Percentiles rank a stretch among this genome's conserved stretches.
phyloP scores from a whole-genome alignment of 108 stramenopile genomes.

The Cyclotella atomus region DNA sequence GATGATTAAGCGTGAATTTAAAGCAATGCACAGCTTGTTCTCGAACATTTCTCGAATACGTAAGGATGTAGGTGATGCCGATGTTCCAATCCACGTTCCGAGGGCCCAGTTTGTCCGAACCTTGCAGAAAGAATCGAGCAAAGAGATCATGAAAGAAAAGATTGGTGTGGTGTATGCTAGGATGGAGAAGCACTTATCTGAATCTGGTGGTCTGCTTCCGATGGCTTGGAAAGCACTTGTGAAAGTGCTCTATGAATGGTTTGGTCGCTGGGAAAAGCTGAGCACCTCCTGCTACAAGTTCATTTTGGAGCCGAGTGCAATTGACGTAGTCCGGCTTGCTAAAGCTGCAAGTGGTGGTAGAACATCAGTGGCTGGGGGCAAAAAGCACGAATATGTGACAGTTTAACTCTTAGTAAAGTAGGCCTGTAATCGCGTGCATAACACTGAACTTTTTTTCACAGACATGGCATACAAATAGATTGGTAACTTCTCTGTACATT shows the following conservation, averaged over 20 bases:
- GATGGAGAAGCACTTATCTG: conserved; percentile 91
- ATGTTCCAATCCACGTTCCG: conserved; percentile 85
- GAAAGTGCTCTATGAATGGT: conserved; percentile 91
- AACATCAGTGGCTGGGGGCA: conserved; percentile 6
- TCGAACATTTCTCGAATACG: conserved; percentile 82
- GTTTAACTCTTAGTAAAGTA: background rate
- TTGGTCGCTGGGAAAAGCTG: conserved; percentile 90
- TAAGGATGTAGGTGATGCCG: conserved; percentile 82
- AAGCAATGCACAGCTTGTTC: conserved; percentile 86
- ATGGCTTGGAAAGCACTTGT: conserved; percentile 91
- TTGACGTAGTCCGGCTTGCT: conserved; percentile 88
- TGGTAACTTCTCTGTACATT: no score
- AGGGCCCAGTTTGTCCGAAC: conserved; percentile 81
- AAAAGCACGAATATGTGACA: conserved; percentile 27
- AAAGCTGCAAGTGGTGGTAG: conserved; percentile 74
- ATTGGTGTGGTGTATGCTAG: conserved; percentile 80
- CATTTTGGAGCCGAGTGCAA: conserved; percentile 81
- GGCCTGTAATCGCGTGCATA: no score
- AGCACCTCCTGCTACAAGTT: conserved; percentile 84
- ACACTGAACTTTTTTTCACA: no score
- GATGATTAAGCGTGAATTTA: conserved; percentile 93
- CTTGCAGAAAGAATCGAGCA: conserved; percentile 82
- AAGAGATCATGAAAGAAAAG: conserved; percentile 87
- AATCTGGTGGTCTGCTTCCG: conserved; percentile 83
- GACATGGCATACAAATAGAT: no score